Base-by-base conservation (phyloP, 306 rosid species). In the Ceratonia siliqua region DNA sequence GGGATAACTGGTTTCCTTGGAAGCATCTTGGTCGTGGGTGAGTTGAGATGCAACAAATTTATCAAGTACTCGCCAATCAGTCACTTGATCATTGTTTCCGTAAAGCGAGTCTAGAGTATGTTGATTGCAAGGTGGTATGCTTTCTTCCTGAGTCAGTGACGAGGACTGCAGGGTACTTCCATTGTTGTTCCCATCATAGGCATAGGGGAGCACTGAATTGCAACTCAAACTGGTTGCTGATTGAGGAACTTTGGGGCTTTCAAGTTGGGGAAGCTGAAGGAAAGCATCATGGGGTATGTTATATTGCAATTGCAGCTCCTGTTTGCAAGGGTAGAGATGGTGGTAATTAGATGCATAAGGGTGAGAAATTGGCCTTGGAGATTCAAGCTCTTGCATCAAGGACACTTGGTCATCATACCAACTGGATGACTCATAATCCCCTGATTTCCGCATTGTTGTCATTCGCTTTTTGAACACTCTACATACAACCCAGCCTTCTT, bases 401-500 rank as follows among this genome's bases (percentile, higher is more conserved):
- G 90, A 75, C 42, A 73, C 79, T 75, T 78, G 91, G 8, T 84
- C 91, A 12, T 84, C 88, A 24, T 87, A 82, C 88, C 91, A 87
- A 73, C 78, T 49, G 25, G 88, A 80, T 25, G 91, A 84, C 4
- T 79, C 88, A 21, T 79, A 84, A 7, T 87, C 88, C 0, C 85
- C 82, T 35, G 79, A 11, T 63, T 80, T 87, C 50, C 82, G 56
- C 64, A 75, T 70, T 39, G 81, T 75, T 12, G 85, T 17, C 77
- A 84, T 24, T 52, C 84, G 42, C 80, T 87, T 87, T 79, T 72
- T 87, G n/a, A n/a, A n/a, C n/a, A n/a, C n/a, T n/a, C n/a, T n/a
- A n/a, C n/a, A n/a, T n/a, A n/a, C n/a, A n/a, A 76, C 88, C 88
- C 91, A 87, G 54, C 88, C 88, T 84, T 84, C 88, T 70, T 84